phyloP scores from a whole-genome alignment of 2,329 filamentous ascomycete species.

The Amphichorda felina region DNA sequence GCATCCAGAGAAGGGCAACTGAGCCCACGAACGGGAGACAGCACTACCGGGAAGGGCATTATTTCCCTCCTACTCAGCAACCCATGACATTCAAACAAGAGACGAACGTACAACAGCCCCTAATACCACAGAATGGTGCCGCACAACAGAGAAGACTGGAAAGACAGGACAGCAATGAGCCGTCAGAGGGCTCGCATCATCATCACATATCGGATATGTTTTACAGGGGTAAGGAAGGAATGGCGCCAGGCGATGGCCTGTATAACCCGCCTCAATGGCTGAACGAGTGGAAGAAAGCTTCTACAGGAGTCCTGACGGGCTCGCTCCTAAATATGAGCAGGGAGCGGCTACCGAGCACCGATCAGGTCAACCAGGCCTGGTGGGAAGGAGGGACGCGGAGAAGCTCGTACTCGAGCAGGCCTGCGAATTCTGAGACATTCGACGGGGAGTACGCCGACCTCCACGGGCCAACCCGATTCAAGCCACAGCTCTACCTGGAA shows the following conservation, averaged over 20 bases:
- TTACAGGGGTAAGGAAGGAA: slow-evolving; percentile 27
- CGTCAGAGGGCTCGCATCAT: slow-evolving; percentile 16
- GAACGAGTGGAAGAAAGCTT: slow-evolving; percentile 62
- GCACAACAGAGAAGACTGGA: slow-evolving; percentile 11
- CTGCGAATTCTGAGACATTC: slow-evolving; percentile 46
- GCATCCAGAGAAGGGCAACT: slow-evolving; percentile 4
- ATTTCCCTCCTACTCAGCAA: not conserved
- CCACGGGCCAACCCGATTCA: slow-evolving; percentile 58
- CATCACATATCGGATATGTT: slow-evolving; percentile 27
- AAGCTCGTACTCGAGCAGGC: slow-evolving; percentile 28
- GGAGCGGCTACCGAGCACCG: slow-evolving; percentile 19
- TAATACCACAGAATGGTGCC: slow-evolving; percentile 6
- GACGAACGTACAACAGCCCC: not conserved
- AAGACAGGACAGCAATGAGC: slow-evolving; percentile 17
- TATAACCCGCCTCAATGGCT: slow-evolving; percentile 51
- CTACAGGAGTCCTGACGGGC: slow-evolving; percentile 47
- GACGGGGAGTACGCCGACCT: slow-evolving; percentile 57
- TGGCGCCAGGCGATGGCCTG: slow-evolving; percentile 36
- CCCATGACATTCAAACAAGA: not conserved
- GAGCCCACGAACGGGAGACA: slow-evolving; percentile 3
- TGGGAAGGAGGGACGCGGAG: slow-evolving; percentile 54
- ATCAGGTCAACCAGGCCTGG: slow-evolving; percentile 55
- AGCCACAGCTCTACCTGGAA: slow-evolving; percentile 72
- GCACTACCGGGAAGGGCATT: not conserved
- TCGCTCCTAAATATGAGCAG: slow-evolving; percentile 47